Base-by-base conservation (phyloP, 768 basidiomycete genomes). In the Lentinula aciculospora region DNA sequence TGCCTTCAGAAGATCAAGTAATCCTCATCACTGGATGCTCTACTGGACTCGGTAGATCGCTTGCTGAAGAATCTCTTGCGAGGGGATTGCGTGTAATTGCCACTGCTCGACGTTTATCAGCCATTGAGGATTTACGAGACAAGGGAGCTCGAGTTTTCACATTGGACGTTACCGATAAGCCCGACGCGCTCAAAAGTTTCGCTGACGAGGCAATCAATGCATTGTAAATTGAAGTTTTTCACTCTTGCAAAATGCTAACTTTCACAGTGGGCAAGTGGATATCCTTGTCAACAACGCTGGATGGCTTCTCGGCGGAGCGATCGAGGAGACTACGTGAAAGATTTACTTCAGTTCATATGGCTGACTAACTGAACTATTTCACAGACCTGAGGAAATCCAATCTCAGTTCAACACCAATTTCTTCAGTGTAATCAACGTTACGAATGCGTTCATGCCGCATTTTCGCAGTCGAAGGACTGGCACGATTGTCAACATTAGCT, bases 1-100 rank as follows among this genome's bases (percentile, higher is more conserved):
- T 50, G 49, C 17, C 49, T 15, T 40, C 51, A 3, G 51, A 53
- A 9, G 9, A 19, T 21, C 51, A 32, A 36, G 57, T 58, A 2
- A 25, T 58, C 27, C 62, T 69, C 40, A 67, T 70, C 44, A 70
- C 69, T 48, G 69, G 69, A 25, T 65, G 62, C 19, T 65, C 66
- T 61, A 62, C 67, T 19, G 70, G 70, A 10, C 58, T 71, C 28
- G 71, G 71, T 13, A 61, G 64, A 9, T 63, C 19, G 49, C 13
- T 49, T 15, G 59, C 65, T n/a, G 58, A 64, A 28, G 64, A 58
- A 2, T 64, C 63, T 23, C 63, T 72, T 3, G 46, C 53, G 23
- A 63, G 69, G 9, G 71, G 68, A 17, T 61, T 72, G 54, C 69
- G 65, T 25, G 71, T 72, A 57, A 68, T 71, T 19, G 71, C 71